These are phyloP conservation scores for Phaeotremella fagi DNA, from an alignment of 768 basidiomycete genomes.

Conservation along the genomic window DNA sequence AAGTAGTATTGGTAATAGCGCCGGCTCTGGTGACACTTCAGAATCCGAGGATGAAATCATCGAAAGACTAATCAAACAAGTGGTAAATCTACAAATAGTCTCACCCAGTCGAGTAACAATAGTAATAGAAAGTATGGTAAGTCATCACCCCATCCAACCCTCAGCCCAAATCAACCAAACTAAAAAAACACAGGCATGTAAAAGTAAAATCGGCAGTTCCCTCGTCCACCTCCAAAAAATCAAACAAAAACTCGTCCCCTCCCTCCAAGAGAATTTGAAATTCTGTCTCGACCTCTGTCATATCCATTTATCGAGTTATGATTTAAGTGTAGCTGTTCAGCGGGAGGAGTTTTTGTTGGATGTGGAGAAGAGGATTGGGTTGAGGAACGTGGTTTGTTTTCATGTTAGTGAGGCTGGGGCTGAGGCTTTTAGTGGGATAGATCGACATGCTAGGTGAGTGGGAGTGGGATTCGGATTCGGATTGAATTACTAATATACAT, in stretches of 20 bases:
- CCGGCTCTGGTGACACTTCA: constrained; percentile 3
- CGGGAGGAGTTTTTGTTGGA: constrained; percentile 1
- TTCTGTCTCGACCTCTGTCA: constrained; percentile 15
- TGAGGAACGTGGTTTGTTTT: constrained; percentile 13
- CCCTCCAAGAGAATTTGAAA: too few relatives aligned
- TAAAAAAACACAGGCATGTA: neutral
- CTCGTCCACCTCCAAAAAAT: neutral
- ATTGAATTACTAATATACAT: neutral
- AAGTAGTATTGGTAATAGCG: neutral
- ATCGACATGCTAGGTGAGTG: neutral
- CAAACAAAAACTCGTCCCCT: neutral
- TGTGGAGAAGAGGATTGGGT: constrained; percentile 1
- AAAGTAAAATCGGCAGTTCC: neutral
- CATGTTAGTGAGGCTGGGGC: constrained; percentile 7
- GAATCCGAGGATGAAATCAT: neutral
- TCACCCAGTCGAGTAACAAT: constrained; percentile 5
- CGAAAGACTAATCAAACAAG: neutral
- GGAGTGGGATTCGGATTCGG: too few relatives aligned
- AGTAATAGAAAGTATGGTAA: constrained; percentile 15
- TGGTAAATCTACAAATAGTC: neutral
- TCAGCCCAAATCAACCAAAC: neutral
- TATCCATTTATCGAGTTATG: constrained; percentile 4
- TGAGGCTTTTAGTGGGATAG: constrained; percentile 1
- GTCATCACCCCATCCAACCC: neutral
- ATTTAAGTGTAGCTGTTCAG: constrained; percentile 1